Evolutionary conservation across 176 grass and related monocot genomes (phyloP).

Genomic region (Oryza coarctata): DNA sequence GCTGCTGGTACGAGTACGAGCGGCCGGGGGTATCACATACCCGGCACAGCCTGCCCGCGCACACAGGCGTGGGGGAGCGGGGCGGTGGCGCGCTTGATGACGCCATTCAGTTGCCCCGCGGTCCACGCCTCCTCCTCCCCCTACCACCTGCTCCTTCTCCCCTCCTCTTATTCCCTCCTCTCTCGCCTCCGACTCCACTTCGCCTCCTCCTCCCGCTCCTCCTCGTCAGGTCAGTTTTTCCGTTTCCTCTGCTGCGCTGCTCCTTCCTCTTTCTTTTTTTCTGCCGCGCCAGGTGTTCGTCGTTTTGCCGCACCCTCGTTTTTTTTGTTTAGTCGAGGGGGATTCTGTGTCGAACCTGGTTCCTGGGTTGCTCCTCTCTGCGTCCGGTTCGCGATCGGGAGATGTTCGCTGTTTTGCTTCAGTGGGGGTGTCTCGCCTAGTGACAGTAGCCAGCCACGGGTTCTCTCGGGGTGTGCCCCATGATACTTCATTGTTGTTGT

Average conservation of each 20-base stretch:
- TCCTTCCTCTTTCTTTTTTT: neutral
- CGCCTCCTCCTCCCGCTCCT: neutral
- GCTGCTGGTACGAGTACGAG: neutral
- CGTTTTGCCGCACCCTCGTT: neutral
- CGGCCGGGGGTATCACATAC: neutral
- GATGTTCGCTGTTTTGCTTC: slow-evolving; percentile 30
- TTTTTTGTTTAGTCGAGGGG: neutral
- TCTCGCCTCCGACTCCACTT: slow-evolving; percentile 21
- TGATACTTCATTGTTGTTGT: neutral
- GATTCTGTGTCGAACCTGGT: neutral
- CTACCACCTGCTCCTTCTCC: slow-evolving; percentile 26
- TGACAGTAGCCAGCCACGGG: neutral
- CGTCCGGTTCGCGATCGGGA: neutral
- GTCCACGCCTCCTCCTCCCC: slow-evolving; percentile 25
- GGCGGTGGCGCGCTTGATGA: slow-evolving; percentile 62
- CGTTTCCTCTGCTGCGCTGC: neutral
- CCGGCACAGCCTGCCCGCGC: neutral
- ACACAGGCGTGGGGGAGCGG: slow-evolving; percentile 20
- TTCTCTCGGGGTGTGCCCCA: neutral
- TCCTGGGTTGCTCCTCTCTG: neutral
- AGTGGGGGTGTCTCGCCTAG: neutral
- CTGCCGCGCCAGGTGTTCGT: slow-evolving; percentile 22
- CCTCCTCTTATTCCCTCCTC: slow-evolving; percentile 14
- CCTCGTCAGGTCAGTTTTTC: slow-evolving; percentile 38
- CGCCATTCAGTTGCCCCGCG: slow-evolving; percentile 52